Evolutionary conservation across 805 yeast genomes (phyloP).

Genomic region (Starmerella vaccinii): DNA sequence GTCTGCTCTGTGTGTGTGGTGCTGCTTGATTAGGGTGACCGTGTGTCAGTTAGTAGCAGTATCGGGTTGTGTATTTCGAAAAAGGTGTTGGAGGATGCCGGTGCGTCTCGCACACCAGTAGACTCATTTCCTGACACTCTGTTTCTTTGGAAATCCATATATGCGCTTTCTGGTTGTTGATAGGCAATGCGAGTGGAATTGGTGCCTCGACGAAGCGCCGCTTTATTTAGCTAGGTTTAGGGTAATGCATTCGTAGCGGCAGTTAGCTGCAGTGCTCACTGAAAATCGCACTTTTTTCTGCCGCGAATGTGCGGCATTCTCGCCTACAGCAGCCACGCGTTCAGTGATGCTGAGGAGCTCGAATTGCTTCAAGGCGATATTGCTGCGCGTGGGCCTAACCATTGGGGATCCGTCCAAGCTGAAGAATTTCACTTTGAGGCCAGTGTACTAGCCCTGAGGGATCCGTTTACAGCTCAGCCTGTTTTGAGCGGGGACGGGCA

Average conservation of each 20-base stretch:
- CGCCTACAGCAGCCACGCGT: conserved; percentile 12
- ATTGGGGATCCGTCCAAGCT: conserved; percentile 6
- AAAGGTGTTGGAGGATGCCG: too few species aligned
- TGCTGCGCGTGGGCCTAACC: conserved; percentile 29
- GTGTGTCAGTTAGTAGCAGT: neutral
- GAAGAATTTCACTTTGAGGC: conserved; percentile 15
- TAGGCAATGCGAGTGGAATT: too few species aligned
- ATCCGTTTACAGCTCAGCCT: conserved; percentile 75
- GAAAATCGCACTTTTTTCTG: neutral
- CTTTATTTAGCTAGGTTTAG: neutral
- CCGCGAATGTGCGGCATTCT: conserved; percentile 30
- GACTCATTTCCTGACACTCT: too few species aligned
- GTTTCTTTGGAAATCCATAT: too few species aligned
- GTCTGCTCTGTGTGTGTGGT: neutral
- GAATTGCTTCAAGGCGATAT: conserved; percentile 1
- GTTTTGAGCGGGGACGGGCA: conserved; percentile 25
- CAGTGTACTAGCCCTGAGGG: conserved; percentile 69
- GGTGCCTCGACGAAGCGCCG: too few species aligned
- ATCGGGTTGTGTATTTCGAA: too few species aligned
- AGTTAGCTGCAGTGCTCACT: neutral
- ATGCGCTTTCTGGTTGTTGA: too few species aligned
- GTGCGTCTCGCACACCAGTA: too few species aligned
- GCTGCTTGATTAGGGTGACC: neutral
- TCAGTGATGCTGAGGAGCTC: neutral
- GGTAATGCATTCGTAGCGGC: neutral